A percentile compares a stretch with the other conserved stretches of the same genome.
phyloP scores from a whole-genome alignment of 805 yeast genomes.

The Jamesozyma jinghongensis region DNA sequence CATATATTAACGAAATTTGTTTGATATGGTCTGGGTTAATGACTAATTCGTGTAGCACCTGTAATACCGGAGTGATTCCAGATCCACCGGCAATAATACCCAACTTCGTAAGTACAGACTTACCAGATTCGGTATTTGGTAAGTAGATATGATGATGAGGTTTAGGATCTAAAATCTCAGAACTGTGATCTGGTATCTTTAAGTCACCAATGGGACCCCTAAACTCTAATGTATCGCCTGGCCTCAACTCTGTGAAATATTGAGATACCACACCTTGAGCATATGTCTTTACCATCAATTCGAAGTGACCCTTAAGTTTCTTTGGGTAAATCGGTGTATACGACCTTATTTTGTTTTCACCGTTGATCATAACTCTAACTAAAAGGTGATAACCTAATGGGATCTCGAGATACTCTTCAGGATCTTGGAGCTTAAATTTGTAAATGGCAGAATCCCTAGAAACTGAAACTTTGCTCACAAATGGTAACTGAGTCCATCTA shows the following conservation, averaged over 20 bases:
- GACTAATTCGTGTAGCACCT: constrained; percentile 60
- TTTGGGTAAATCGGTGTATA: constrained; percentile 69
- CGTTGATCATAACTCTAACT: constrained; percentile 36
- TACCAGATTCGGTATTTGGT: not conserved
- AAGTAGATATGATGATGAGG: not conserved
- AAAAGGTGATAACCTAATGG: constrained; percentile 73
- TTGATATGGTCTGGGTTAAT: constrained; percentile 61
- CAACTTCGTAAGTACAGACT: constrained; percentile 36
- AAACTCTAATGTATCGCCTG: constrained; percentile 59
- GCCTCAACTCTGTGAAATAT: constrained; percentile 50
- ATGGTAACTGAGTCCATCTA: constrained; percentile 55
- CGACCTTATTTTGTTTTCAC: constrained; percentile 39
- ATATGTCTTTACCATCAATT: constrained; percentile 67
- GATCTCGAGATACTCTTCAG: constrained; percentile 49
- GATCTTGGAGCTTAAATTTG: constrained; percentile 53
- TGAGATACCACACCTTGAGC: constrained; percentile 59
- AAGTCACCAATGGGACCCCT: constrained; percentile 76
- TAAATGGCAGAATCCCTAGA: constrained; percentile 63
- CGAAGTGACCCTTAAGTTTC: constrained; percentile 63
- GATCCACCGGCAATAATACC: constrained; percentile 78
- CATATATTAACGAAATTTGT: constrained; percentile 52
- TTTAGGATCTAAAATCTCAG: not conserved
- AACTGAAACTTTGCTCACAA: constrained; percentile 60
- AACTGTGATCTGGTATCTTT: constrained; percentile 8
- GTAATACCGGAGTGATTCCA: constrained; percentile 84